phyloP scores from a whole-genome alignment of 768 basidiomycete species.

The Pleurotus salmoneostramineus region DNA sequence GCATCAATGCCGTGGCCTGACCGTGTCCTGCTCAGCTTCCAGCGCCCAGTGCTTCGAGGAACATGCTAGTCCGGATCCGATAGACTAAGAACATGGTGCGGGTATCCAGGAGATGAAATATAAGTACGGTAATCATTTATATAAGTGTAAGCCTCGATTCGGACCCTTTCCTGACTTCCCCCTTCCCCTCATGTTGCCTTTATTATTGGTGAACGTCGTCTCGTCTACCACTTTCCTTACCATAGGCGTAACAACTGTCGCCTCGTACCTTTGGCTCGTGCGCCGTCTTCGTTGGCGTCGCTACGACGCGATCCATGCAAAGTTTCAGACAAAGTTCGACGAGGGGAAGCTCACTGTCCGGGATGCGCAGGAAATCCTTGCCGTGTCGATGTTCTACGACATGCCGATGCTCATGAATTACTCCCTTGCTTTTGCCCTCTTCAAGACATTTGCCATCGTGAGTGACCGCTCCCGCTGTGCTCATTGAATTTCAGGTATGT shows the following conservation, averaged over 20 bases:
- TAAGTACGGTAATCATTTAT: no score
- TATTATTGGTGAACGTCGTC: neutral
- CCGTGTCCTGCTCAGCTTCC: no score
- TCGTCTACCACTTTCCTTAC: neutral
- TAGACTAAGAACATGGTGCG: no score
- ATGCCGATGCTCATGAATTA: conserved; percentile 40
- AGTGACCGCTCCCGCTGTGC: conserved; percentile 11
- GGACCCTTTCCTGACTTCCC: neutral
- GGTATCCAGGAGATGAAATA: no score
- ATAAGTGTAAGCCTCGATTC: no score
- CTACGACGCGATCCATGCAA: conserved; percentile 35
- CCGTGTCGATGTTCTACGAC: conserved; percentile 31
- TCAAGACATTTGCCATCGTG: conserved; percentile 50
- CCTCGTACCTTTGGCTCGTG: conserved; percentile 26
- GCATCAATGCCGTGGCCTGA: no score
- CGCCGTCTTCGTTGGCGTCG: conserved; percentile 36
- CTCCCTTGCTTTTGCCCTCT: conserved; percentile 43
- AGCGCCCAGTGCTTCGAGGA: no score
- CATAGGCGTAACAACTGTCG: neutral
- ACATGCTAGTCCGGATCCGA: no score
- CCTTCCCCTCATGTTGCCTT: neutral
- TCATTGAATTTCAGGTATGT: neutral
- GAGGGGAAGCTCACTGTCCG: conserved; percentile 31
- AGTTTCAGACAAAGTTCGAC: conserved; percentile 31
- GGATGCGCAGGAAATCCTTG: conserved; percentile 41